Evolutionary conservation across 208 protist species (phyloP).

Genomic region (Balamuthia mandrillaris): DNA sequence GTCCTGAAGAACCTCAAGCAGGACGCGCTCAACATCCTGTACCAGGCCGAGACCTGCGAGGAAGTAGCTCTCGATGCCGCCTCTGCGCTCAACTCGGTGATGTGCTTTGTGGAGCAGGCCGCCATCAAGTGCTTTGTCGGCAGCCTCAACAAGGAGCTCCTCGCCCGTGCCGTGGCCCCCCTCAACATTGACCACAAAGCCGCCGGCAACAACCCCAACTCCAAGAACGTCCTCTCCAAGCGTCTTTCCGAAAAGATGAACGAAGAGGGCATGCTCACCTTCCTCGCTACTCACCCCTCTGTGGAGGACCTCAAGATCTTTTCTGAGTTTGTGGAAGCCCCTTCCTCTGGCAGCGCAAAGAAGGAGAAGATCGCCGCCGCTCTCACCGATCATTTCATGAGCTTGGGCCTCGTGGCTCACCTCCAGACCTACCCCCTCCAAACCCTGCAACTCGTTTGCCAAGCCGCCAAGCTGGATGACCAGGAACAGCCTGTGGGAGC

Average conservation of each 20-base stretch:
- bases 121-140: slow-evolving; percentile 19
- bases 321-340: neutral
- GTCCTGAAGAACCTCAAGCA: too few relatives aligned
- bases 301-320: neutral
- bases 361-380: slow-evolving; percentile 23
- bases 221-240: neutral
- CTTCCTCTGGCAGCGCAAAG: neutral
- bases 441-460: neutral
- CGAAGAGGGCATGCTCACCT: neutral
- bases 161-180: neutral
- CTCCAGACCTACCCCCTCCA: neutral
- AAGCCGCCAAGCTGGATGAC: slow-evolving; percentile 7
- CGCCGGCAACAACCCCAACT: slow-evolving; percentile 23
- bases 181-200: neutral
- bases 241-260: neutral
- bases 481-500: neutral
- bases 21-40: too few relatives aligned
- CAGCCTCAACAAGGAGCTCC: neutral
- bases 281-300: neutral
- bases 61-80: too few relatives aligned
- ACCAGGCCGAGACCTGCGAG: too few relatives aligned
- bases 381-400: neutral
- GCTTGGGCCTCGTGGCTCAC: neutral
- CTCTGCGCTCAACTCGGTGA: too few relatives aligned
- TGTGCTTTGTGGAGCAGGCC: neutral